These are phyloP conservation scores for Aspergillus tamarii DNA, from an alignment of 2,329 filamentous ascomycete species.

Conservation along the genomic window DNA sequence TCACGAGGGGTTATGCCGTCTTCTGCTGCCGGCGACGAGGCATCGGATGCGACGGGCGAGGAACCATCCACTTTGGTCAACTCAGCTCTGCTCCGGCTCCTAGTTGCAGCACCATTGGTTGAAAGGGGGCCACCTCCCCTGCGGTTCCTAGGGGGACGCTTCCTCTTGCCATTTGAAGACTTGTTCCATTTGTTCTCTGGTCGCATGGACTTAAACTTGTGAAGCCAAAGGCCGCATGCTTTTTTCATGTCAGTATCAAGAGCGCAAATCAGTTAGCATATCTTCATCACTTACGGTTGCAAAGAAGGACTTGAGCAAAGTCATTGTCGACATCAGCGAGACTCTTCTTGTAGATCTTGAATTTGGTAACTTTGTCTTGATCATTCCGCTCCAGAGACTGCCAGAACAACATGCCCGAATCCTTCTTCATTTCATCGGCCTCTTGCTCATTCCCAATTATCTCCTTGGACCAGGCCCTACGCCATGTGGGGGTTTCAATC, in stretches of 20 bases:
- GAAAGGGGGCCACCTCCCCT: conserved; percentile 39
- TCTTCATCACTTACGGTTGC: conserved; percentile 72
- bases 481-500: conserved; percentile 95
- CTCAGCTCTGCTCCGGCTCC: conserved; percentile 36
- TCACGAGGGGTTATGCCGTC: conserved; percentile 37
- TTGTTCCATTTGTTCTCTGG: conserved; percentile 83
- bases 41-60: conserved; percentile 42
- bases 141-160: conserved; percentile 40
- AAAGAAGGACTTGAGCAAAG: conserved; percentile 76
- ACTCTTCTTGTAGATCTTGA: conserved; percentile 76
- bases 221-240: conserved; percentile 93
- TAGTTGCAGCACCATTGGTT: conserved; percentile 35
- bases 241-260: conserved; percentile 13
- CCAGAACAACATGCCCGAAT: conserved; percentile 74
- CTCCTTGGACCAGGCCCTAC: conserved; percentile 84
- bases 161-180: conserved; percentile 47
- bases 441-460: conserved; percentile 70
- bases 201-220: conserved; percentile 82
- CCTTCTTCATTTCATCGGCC: conserved; percentile 72
- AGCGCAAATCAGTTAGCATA: conserved; percentile 1
- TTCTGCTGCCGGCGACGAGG: conserved; percentile 41
- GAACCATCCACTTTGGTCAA: conserved; percentile 38
- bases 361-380: conserved; percentile 65
- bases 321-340: conserved; percentile 68
- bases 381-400: conserved; percentile 67